A percentile compares a stretch with the other conserved stretches of the same genome.
Evolutionary conservation across 306 rosid species (phyloP).

Genomic region (Bauhinia variegata): DNA sequence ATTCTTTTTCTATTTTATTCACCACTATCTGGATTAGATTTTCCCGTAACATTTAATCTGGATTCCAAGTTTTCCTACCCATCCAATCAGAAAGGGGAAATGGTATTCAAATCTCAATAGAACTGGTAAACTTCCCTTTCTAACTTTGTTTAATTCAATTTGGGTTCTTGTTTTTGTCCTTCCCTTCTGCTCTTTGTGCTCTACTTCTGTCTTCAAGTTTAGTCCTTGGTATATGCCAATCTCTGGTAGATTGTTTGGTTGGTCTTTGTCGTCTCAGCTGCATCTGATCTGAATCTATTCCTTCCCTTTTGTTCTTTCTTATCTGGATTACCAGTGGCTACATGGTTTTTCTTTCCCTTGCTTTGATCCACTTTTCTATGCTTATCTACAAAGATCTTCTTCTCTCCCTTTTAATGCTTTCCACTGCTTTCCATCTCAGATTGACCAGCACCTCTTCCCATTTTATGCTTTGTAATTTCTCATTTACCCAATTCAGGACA

Average conservation of each 20-base stretch:
- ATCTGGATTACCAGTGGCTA: conserved; percentile 36
- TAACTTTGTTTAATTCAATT: conserved; percentile 36
- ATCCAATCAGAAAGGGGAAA: conserved; percentile 27
- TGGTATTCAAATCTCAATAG: conserved; percentile 38
- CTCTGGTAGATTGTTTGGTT: conserved; percentile 48
- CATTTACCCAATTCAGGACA: conserved; percentile 38
- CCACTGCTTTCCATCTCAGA: conserved; percentile 24
- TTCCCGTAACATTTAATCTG: conserved; percentile 6
- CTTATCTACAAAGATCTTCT: conserved; percentile 37
- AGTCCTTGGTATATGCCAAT: conserved; percentile 39
- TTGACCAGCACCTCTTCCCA: conserved; percentile 30
- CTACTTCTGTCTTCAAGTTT: conserved; percentile 25
- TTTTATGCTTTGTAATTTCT: conserved; percentile 41
- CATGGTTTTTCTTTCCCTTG: conserved; percentile 37
- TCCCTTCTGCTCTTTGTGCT: conserved; percentile 26
- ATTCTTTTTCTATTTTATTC: too few relatives aligned
- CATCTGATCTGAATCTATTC: conserved; percentile 62
- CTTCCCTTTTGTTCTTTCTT: conserved; percentile 34
- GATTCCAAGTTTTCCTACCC: conserved; percentile 32
- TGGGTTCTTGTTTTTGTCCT: conserved; percentile 26
- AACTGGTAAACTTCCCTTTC: conserved; percentile 55
- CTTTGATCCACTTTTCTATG: conserved; percentile 50
- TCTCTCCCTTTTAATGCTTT: conserved; percentile 25
- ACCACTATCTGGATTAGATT: conserved; percentile 2
- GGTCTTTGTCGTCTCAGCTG: conserved; percentile 38